Conservation (phyloP, 108 stramenopile genomes). For the Phaeodactylum tricornutum region DNA sequence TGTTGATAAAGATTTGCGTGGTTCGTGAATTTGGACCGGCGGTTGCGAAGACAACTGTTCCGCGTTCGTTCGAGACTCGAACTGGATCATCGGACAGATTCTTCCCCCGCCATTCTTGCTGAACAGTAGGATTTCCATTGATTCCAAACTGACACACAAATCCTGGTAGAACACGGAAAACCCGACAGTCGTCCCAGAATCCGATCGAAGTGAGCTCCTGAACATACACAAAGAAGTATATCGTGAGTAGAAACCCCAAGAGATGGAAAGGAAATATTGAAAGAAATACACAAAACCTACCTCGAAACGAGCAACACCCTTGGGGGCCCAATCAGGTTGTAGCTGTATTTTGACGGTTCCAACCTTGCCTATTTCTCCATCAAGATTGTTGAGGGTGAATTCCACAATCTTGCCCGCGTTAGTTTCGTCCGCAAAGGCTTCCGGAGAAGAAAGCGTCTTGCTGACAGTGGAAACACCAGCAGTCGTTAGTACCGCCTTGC, state of each 20-base stretch:
- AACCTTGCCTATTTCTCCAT: constrained; percentile 42
- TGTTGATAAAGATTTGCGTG: constrained; percentile 88
- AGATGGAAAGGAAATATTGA: neutral
- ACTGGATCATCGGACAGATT: constrained; percentile 80
- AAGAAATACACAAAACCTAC: constrained; percentile 18
- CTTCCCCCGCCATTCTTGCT: constrained; percentile 51
- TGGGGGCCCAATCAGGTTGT: constrained; percentile 70
- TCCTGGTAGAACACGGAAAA: constrained; percentile 85
- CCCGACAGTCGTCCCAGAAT: constrained; percentile 65
- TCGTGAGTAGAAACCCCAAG: constrained; percentile 1
- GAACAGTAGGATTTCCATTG: constrained; percentile 60
- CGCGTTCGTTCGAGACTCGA: constrained; percentile 62
- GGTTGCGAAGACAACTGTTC: constrained; percentile 86
- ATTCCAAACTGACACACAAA: constrained; percentile 93
- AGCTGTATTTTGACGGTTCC: constrained; percentile 61
- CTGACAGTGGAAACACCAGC: no score
- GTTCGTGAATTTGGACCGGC: constrained; percentile 85
- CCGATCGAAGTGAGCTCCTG: constrained; percentile 32
- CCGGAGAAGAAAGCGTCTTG: no score
- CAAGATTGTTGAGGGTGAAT: constrained; percentile 58
- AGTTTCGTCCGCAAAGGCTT: no score
- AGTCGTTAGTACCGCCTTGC: no score
- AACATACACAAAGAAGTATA: neutral
- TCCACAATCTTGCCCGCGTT: constrained; percentile 34
- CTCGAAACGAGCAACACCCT: constrained; percentile 65